A percentile compares a stretch with the other conserved stretches of the same genome.
phyloP scores from a whole-genome alignment of 805 yeast genomes.

The Jamesozyma jinghongensis region DNA sequence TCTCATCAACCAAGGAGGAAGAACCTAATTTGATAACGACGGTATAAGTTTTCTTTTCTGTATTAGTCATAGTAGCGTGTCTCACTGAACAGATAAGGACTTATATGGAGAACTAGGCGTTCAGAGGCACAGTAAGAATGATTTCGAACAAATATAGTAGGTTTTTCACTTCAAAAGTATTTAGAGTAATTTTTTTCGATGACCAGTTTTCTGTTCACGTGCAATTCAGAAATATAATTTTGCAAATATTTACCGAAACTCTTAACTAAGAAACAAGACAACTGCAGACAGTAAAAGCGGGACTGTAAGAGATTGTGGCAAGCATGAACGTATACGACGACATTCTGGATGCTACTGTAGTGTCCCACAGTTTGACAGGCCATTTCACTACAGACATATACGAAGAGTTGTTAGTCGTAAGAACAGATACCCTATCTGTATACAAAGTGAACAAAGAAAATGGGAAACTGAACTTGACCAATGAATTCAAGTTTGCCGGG shows the following conservation, averaged over 20 bases:
- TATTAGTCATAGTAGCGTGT: not conserved
- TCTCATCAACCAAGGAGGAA: conserved; percentile 89
- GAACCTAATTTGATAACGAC: conserved; percentile 64
- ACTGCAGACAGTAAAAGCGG: no score
- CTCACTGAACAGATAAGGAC: no score
- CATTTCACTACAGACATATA: conserved; percentile 33
- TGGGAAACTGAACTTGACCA: conserved; percentile 33
- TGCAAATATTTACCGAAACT: no score
- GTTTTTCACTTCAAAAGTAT: no score
- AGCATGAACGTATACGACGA: conserved; percentile 74
- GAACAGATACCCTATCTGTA: conserved; percentile 50
- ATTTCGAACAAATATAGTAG: no score
- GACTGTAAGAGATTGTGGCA: no score
- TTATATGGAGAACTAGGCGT: no score
- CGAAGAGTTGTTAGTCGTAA: conserved; percentile 57
- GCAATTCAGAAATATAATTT: no score
- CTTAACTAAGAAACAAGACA: no score
- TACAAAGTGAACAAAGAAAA: conserved; percentile 12
- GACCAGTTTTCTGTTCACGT: no score
- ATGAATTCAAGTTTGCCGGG: conserved; percentile 71
- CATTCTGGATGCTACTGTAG: conserved; percentile 66
- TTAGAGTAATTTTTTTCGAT: no score
- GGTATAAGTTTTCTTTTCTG: conserved; percentile 29
- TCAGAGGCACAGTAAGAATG: no score
- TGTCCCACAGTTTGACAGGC: conserved; percentile 50